Evolutionary conservation across 1,139 yeast genomes (phyloP), one percentile per base, ranked within the genome.

Genomic region (Pichia sp.): DNA sequence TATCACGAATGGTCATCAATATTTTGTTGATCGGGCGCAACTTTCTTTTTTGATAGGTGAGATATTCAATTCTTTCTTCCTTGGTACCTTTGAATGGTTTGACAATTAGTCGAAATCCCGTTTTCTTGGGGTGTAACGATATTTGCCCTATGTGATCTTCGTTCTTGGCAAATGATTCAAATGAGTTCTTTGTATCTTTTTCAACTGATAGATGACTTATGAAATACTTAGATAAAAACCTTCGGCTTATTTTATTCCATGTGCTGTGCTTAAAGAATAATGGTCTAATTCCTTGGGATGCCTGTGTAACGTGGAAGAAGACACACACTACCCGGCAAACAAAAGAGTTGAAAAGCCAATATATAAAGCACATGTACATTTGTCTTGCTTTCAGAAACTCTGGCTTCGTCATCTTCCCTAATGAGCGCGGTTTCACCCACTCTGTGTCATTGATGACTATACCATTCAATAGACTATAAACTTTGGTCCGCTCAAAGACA

Each of bases 241-340:
- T 50, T 9, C 50, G 47, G 1, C 75, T 59, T 6, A 77, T 51
- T 11, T 39, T 39, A 8, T 49, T 50, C 96, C 96, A 88, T 1
- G 62, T 56, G 20, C 60, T 63, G 35, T 77, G 87, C 12, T 80
- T 69, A 50, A 71, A 85, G 52, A 66, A 85, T 1, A 66, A 44
- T 0, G 70, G 43, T 6, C 60, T 52, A 6, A 51, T 51, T 1
- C 60, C 52, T 4, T 69, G 66, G 2, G 77, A 64, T 1, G 69
- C 55, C 36, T 77, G 80, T 0, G 91, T 76, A 3, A 81, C 76
- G 51, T 82, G 80, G 66, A 88, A 88, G 49, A 73, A 75, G 0
- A 69, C 56, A 0, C 63, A 56, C 1, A 84, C 45, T 1, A 85
- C 46, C 12, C 64, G 65, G 7, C 69, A 63, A 2, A 85, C 44